Evolutionary conservation across 2,329 filamentous ascomycete species (phyloP).

Genomic region (Diaporthe vaccinii): DNA sequence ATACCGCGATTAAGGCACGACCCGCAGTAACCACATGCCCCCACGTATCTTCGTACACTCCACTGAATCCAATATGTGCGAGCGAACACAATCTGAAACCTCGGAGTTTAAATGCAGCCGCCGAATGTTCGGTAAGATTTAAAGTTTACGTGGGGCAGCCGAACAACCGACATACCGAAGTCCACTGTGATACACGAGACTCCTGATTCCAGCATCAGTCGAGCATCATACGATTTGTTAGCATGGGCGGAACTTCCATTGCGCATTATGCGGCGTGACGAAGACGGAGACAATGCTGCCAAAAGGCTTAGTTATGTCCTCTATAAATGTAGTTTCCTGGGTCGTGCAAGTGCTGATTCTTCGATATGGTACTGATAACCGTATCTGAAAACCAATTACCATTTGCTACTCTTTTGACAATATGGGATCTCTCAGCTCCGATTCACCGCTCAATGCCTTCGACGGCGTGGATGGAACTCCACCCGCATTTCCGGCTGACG

Average conservation of each 20-base stretch:
- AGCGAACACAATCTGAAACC: background rate
- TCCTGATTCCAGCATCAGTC: slow-evolving; percentile 11
- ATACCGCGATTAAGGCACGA: background rate
- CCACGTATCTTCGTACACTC: background rate
- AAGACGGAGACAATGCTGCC: background rate
- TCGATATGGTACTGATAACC: background rate
- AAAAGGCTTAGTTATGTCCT: background rate
- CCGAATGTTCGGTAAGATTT: background rate
- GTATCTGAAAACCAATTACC: background rate
- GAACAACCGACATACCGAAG: slow-evolving; percentile 8
- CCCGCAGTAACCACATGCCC: background rate
- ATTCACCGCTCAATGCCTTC: background rate
- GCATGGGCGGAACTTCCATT: background rate
- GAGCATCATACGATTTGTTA: background rate
- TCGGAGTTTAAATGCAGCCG: background rate
- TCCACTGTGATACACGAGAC: background rate
- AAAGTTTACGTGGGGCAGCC: background rate
- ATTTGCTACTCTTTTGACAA: background rate
- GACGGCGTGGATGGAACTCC: background rate
- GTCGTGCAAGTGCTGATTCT: background rate
- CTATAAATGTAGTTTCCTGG: background rate
- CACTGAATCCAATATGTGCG: background rate
- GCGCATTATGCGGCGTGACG: background rate
- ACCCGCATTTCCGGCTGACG: background rate
- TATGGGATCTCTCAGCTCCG: background rate